A percentile compares a stretch with the other conserved stretches of the same genome.
phyloP scores from a whole-genome alignment of 192 early-diverging fungal genomes.

The Coemansia sp. region DNA sequence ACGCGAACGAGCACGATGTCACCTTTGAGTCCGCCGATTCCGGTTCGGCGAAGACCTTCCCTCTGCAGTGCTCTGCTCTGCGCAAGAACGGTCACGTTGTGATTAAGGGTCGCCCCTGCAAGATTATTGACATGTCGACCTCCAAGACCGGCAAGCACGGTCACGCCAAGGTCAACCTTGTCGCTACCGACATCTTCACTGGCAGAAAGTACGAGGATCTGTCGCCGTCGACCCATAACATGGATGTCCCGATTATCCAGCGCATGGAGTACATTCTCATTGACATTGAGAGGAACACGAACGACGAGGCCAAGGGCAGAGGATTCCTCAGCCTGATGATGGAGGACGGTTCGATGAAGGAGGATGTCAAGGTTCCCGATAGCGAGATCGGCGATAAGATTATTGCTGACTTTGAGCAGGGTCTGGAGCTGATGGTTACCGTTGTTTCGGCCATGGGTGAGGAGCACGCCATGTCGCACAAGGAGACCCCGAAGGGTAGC shows the following conservation, averaged over 20 bases:
- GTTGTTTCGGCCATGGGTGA: slow-evolving; percentile 89
- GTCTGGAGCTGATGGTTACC: slow-evolving; percentile 82
- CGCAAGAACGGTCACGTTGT: slow-evolving; percentile 98
- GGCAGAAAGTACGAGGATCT: slow-evolving; percentile 98
- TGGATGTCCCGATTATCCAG: slow-evolving; percentile 95
- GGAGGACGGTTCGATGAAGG: slow-evolving; percentile 78
- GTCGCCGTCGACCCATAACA: slow-evolving; percentile 99
- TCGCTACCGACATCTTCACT: slow-evolving; percentile 96
- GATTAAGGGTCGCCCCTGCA: slow-evolving; percentile 99
- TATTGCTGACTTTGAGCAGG: slow-evolving; percentile 67
- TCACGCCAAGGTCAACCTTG: slow-evolving; percentile 99
- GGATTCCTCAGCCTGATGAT: slow-evolving; percentile 62
- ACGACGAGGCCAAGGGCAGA: neutral
- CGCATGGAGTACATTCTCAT: slow-evolving; percentile 85
- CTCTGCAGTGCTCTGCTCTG: slow-evolving; percentile 99
- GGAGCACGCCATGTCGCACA: slow-evolving; percentile 79
- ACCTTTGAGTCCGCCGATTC: slow-evolving; percentile 18
- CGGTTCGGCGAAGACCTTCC: slow-evolving; percentile 85
- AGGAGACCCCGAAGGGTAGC: slow-evolving; percentile 44
- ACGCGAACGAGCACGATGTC: slow-evolving; percentile 14
- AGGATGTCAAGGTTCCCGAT: slow-evolving; percentile 93
- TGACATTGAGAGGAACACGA: slow-evolving; percentile 73
- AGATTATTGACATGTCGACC: slow-evolving; percentile 99
- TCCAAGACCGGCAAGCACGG: slow-evolving; percentile 99
- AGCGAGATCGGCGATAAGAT: slow-evolving; percentile 77